phyloP scores from a whole-genome alignment of 495 filamentous ascomycete genomes.

The Podospora sp. region DNA sequence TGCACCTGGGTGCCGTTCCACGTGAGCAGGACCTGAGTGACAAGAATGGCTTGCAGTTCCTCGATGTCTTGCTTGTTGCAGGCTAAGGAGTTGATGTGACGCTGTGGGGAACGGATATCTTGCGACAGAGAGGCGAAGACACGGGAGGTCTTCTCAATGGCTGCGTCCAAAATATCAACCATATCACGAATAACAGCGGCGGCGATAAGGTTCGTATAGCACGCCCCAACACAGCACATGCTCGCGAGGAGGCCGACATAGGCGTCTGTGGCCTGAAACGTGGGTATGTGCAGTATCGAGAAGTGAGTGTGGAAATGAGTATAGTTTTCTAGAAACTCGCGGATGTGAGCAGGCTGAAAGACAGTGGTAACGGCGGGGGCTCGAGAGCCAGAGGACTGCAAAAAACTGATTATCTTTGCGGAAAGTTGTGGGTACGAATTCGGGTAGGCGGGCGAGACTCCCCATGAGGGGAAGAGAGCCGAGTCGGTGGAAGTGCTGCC shows the following conservation, averaged over 20 bases:
- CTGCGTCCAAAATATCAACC: constrained; percentile 56
- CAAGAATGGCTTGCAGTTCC: constrained; percentile 61
- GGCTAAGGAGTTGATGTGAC: constrained; percentile 37
- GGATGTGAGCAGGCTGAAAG: constrained; percentile 62
- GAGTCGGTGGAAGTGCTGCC: constrained; percentile 45
- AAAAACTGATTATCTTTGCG: constrained; percentile 54
- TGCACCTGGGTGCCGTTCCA: constrained; percentile 67
- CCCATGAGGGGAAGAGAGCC: constrained; percentile 46
- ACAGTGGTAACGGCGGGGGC: constrained; percentile 47
- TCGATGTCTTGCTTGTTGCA: constrained; percentile 49
- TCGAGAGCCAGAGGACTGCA: constrained; percentile 52
- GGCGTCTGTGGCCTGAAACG: constrained; percentile 62
- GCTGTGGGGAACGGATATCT: constrained; percentile 35
- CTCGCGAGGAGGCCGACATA: constrained; percentile 62
- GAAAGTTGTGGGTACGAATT: constrained; percentile 56
- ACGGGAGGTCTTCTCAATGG: constrained; percentile 53
- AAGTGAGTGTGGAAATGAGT: constrained; percentile 68
- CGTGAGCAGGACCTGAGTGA: constrained; percentile 58
- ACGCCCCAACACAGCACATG: constrained; percentile 68
- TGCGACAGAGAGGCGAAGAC: constrained; percentile 44
- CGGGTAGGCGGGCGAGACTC: constrained; percentile 41
- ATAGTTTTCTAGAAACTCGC: constrained; percentile 62
- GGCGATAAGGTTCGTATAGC: constrained; percentile 60
- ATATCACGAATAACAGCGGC: constrained; percentile 59
- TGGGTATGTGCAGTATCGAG: constrained; percentile 68